phyloP scores from a whole-genome alignment of 1,139 yeast species.

The Nakaseomyces kungkrabaensis region DNA sequence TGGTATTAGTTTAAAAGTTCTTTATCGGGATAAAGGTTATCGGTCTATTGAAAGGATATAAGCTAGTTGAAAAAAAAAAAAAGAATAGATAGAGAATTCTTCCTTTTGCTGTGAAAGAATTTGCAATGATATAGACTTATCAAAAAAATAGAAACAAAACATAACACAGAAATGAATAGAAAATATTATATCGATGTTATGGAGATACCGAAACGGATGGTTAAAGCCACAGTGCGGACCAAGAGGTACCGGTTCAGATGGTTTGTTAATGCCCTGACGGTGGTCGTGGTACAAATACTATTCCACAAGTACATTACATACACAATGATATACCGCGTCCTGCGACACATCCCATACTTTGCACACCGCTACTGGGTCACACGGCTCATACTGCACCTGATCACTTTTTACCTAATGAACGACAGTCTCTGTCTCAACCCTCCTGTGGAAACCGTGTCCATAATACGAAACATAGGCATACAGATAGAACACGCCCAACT shows the following conservation, averaged over 20 bases:
- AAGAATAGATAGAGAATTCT: neutral
- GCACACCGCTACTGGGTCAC: neutral
- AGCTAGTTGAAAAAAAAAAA: neutral
- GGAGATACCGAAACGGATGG: neutral
- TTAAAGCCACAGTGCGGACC: neutral
- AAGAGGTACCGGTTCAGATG: neutral
- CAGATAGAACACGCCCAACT: neutral
- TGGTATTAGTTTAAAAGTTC: neutral
- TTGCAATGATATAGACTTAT: neutral
- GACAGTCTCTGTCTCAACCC: neutral
- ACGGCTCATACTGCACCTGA: neutral
- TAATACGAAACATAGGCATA: neutral
- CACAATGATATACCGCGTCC: neutral
- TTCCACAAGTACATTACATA: neutral
- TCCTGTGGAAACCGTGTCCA: neutral
- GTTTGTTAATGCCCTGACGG: neutral
- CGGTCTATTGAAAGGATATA: neutral
- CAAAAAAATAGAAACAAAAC: neutral
- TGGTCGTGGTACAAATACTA: neutral
- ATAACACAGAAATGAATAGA: neutral
- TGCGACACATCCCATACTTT: neutral
- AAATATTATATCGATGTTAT: neutral
- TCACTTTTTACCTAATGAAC: neutral
- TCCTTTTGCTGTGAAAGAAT: neutral
- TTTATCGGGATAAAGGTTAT: neutral